Percentiles rank a stretch among this genome's conserved stretches.
These are phyloP conservation scores for Starmerella apicola DNA, from an alignment of 805 yeast genomes.

Conservation along the genomic window DNA sequence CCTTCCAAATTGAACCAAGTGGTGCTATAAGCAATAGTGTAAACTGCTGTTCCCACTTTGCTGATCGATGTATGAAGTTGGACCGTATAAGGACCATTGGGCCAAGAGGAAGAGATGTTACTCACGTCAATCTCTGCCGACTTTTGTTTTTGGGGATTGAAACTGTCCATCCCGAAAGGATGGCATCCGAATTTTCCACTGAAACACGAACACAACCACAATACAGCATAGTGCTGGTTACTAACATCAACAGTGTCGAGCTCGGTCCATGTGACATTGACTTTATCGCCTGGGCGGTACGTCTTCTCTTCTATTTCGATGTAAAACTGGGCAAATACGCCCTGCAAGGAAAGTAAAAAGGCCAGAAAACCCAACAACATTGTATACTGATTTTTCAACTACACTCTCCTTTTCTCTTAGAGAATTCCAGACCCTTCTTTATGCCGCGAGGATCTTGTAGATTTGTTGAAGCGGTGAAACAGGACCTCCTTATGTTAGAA, in stretches of 20 bases:
- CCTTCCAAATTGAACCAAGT: constrained; percentile 42
- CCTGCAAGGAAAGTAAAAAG: constrained; percentile 8
- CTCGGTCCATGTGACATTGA: constrained; percentile 43
- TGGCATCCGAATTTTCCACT: constrained; percentile 32
- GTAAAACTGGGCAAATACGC: constrained; percentile 18
- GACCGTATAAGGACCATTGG: constrained; percentile 57
- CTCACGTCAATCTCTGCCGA: constrained; percentile 18
- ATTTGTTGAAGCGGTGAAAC: too few relatives aligned
- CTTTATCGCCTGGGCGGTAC: constrained; percentile 18
- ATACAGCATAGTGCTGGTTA: constrained; percentile 35
- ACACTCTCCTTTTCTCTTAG: too few relatives aligned
- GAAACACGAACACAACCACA: constrained; percentile 60
- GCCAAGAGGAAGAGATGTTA: constrained; percentile 33
- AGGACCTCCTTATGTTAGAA: too few relatives aligned
- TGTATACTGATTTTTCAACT: too few relatives aligned
- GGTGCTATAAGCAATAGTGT: constrained; percentile 14
- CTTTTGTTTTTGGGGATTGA: constrained; percentile 22
- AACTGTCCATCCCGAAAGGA: constrained; percentile 22
- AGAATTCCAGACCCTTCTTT: too few relatives aligned
- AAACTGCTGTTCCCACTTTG: constrained; percentile 48
- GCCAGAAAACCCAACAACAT: neutral
- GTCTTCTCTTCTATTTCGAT: constrained; percentile 12
- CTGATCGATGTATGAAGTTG: constrained; percentile 46
- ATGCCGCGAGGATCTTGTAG: too few relatives aligned
- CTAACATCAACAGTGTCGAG: constrained; percentile 34